Base-by-base conservation (phyloP, 1,284 basidiomycete genomes). In the Tylopilus sp. region DNA sequence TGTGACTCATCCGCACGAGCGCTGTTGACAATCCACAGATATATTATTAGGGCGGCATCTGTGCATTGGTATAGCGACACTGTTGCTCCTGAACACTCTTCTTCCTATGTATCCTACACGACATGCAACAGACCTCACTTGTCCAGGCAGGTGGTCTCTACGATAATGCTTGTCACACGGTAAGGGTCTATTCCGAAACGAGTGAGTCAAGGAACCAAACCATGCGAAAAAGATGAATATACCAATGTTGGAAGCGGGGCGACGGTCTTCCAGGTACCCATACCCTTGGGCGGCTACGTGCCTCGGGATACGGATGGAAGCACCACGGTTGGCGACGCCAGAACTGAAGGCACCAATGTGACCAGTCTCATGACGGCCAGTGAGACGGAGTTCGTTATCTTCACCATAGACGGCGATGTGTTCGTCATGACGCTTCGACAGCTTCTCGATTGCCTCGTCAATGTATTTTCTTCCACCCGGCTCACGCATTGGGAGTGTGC, bases 181-280 rank as follows among this genome's bases (percentile, higher is more conserved):
- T 94, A 95, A 28, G 92, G 89, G 70, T 95, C 91, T 89, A 21
- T 48, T 33, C 29, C 37, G 53, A 55, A 48, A 41, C 38, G 35
- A 36, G 28, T 48, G 21, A 57, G 51, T 49, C 8, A 48, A 47
- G 61, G 31, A 31, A 54, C 16, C 19, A 12, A 19, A 31, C 28
- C 12, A 6, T 33, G 41, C 9, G 44, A 49, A 44, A 49, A 53
- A 26, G 42, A 55, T 25, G 35, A 7, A 28, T 57, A 52, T 76
- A 90, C 93, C 93, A 61, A 97, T 91, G 81, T 99, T 99, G 67
- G 94, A 97, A 46, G 96, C 96, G 30, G 95, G 94, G 59, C 95
- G 91, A 59, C 94, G 83, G 74, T 96, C 93, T 72, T 97, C 95
- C 60, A 98, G 75, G 79, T 99, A 99, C 37, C 97, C 96, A 68